A percentile compares a stretch with the other conserved stretches of the same genome.
Conservation (phyloP, 805 yeast species). For the Torulaspora indica region DNA sequence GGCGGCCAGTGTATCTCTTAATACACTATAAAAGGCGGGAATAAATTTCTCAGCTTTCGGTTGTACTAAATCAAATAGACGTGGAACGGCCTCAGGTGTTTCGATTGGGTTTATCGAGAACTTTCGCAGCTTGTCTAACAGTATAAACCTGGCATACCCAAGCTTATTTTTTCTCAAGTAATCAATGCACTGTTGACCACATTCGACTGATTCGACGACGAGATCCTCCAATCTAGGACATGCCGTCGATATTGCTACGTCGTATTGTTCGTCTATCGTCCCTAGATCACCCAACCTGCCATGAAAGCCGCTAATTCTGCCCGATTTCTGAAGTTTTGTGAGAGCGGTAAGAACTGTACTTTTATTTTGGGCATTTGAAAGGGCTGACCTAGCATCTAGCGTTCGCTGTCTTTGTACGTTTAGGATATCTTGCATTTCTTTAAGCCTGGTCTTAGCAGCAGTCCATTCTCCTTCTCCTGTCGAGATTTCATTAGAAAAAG, state of each 20-base stretch:
- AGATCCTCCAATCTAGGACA: conserved; percentile 86
- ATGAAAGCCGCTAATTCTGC: conserved; percentile 77
- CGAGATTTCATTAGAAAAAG: conserved; percentile 49
- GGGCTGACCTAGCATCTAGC: conserved; percentile 59
- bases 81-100: conserved; percentile 72
- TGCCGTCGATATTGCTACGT: conserved; percentile 92
- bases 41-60: conserved; percentile 64
- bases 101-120: conserved; percentile 53
- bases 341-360: conserved; percentile 69
- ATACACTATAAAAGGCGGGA: conserved; percentile 84
- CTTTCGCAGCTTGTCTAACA: conserved; percentile 65
- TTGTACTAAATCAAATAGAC: conserved; percentile 77
- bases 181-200: conserved; percentile 75
- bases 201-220: conserved; percentile 77
- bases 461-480: conserved; percentile 55
- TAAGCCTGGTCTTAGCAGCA: conserved; percentile 46
- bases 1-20: conserved; percentile 87
- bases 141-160: conserved; percentile 86
- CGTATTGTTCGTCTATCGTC: conserved; percentile 81
- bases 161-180: conserved; percentile 73
- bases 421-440: conserved; percentile 51
- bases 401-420: conserved; percentile 54
- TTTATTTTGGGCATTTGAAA: conserved; percentile 58
- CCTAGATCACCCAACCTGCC: conserved; percentile 93
- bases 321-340: conserved; percentile 64